phyloP scores from a whole-genome alignment of 2,329 filamentous ascomycete genomes.

The Aspergillus pseudoterreus region DNA sequence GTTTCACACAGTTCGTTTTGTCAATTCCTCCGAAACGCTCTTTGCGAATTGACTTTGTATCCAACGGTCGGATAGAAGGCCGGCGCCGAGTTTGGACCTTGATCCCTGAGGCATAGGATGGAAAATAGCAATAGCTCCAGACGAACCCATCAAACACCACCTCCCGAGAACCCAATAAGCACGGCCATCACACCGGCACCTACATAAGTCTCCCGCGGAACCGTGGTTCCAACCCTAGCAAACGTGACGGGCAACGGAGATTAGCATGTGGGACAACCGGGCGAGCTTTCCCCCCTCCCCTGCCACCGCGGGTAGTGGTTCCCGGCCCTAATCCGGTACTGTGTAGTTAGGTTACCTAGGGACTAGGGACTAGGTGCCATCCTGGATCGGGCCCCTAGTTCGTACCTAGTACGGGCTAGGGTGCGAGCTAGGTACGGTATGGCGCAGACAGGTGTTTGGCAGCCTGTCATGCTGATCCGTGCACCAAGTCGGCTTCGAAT shows the following conservation, averaged over 20 bases:
- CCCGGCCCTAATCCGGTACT: background rate
- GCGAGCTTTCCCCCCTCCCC: background rate
- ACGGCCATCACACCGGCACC: background rate
- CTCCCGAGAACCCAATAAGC: background rate
- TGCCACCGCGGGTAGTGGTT: background rate
- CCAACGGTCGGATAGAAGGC: background rate
- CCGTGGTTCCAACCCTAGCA: background rate
- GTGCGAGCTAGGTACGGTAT: too few species aligned
- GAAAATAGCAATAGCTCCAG: background rate
- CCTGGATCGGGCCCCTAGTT: background rate
- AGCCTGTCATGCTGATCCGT: background rate
- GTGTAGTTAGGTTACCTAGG: too few species aligned
- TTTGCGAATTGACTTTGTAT: background rate
- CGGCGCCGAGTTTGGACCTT: too few species aligned
- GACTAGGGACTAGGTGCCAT: too few species aligned
- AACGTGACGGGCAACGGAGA: too few species aligned
- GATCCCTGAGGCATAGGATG: too few species aligned
- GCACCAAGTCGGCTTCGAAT: background rate
- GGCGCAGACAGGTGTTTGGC: too few species aligned
- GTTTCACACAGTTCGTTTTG: background rate
- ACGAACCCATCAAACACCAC: background rate
- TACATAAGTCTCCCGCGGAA: background rate
- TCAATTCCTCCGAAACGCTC: background rate
- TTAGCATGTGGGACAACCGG: too few species aligned
- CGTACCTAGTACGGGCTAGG: background rate